A percentile compares a stretch with the other conserved stretches of the same genome.
These are phyloP conservation scores for Lizonia empirigonia DNA, from an alignment of 2,329 filamentous ascomycete species.

Conservation along the genomic window DNA sequence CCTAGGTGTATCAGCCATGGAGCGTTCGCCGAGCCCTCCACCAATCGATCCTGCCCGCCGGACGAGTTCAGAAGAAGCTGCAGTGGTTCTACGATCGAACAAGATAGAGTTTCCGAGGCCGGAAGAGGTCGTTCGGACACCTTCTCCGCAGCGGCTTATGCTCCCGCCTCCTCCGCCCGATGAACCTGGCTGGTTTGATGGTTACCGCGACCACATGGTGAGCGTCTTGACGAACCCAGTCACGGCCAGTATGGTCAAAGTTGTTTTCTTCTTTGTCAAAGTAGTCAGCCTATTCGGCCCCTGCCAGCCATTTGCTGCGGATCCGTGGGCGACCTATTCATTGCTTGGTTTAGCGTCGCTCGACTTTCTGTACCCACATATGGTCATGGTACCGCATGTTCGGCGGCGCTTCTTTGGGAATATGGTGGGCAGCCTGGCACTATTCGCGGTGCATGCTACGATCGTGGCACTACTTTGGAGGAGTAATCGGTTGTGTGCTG, in stretches of 20 bases:
- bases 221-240: slow-evolving; percentile 38
- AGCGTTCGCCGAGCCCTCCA: slow-evolving; percentile 45
- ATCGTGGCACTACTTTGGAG: slow-evolving; percentile 49
- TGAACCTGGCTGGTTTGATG: not conserved
- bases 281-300: slow-evolving; percentile 67
- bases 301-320: slow-evolving; percentile 75
- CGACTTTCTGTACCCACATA: slow-evolving; percentile 57
- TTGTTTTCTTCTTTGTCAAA: slow-evolving; percentile 72
- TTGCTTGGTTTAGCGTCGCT: slow-evolving; percentile 71
- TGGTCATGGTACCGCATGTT: slow-evolving; percentile 12
- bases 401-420: slow-evolving; percentile 35
- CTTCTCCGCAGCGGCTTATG: slow-evolving; percentile 39
- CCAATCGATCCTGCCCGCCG: slow-evolving; percentile 19
- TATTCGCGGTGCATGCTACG: slow-evolving; percentile 56
- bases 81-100: slow-evolving; percentile 38
- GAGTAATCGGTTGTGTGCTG: slow-evolving; percentile 41
- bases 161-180: slow-evolving; percentile 40
- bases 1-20: slow-evolving; percentile 39
- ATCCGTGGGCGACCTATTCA: slow-evolving; percentile 67
- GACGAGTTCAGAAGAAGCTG: slow-evolving; percentile 35
- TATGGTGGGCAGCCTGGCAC: slow-evolving; percentile 48
- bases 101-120: slow-evolving; percentile 36
- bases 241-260: slow-evolving; percentile 52
- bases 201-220: slow-evolving; percentile 3
- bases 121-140: slow-evolving; percentile 22